Percentiles rank a stretch among this genome's conserved stretches.
Conservation (phyloP, 768 basidiomycete species). For the Psilocybe tampanensis region DNA sequence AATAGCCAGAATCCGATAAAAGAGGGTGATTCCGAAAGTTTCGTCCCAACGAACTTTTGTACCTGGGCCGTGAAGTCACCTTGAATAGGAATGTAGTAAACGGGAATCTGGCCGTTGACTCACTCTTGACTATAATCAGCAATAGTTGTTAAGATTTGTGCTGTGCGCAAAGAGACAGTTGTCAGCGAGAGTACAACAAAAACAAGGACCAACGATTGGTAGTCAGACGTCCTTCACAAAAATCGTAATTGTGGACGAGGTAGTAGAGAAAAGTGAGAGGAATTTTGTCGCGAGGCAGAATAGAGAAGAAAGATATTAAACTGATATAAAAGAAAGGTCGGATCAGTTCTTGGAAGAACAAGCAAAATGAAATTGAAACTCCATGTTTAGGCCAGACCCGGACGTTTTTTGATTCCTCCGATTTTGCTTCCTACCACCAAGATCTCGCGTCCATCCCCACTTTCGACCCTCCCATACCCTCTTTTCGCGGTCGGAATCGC, state of each 20-base stretch:
- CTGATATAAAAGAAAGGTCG: background rate
- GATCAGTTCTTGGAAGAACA: conserved; percentile 8
- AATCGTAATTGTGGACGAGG: background rate
- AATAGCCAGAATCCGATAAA: background rate
- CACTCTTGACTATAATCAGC: background rate
- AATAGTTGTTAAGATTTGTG: background rate
- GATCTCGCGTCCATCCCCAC: conserved; percentile 1
- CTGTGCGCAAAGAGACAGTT: background rate
- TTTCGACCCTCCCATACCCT: background rate
- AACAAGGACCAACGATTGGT: background rate
- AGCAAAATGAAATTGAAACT: conserved; percentile 1
- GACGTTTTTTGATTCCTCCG: conserved; percentile 15
- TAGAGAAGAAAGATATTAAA: conserved; percentile 1
- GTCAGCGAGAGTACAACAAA: background rate
- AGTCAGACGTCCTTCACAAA: background rate
- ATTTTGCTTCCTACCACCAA: conserved; percentile 16
- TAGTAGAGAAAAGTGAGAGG: background rate
- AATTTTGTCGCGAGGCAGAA: background rate
- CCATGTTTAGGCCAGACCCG: conserved; percentile 10
- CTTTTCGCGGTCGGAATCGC: background rate
- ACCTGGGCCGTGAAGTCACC: conserved; percentile 1
- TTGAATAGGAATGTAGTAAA: conserved; percentile 13
- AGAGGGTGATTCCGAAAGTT: background rate
- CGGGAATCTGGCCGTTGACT: conserved; percentile 11
- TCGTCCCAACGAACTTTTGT: background rate